Evolutionary conservation across 148 eudicot species (phyloP).

Genomic region (Fagopyrum tataricum): DNA sequence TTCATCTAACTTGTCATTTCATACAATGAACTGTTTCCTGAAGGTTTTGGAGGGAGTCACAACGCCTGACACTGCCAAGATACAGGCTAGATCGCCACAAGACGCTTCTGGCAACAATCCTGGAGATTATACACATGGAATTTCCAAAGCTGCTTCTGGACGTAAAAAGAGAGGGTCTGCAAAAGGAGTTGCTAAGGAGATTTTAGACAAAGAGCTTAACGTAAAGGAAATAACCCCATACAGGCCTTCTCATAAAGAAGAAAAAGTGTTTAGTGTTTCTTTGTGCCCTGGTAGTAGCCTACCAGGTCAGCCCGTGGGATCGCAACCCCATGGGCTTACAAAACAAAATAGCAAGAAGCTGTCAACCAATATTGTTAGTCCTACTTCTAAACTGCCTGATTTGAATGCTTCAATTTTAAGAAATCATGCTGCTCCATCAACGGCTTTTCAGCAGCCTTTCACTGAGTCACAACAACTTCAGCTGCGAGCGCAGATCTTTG

Average conservation of each 20-base stretch:
- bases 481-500: constrained; percentile 95
- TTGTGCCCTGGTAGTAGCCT: constrained; percentile 28
- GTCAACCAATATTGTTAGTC: constrained; percentile 22
- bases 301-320: constrained; percentile 32
- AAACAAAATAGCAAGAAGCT: constrained; percentile 30
- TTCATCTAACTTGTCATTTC: not conserved
- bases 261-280: constrained; percentile 18
- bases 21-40: not conserved
- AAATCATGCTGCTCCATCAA: constrained; percentile 33
- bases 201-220: constrained; percentile 39
- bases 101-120: constrained; percentile 33
- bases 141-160: constrained; percentile 43
- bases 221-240: constrained; percentile 31
- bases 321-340: constrained; percentile 23
- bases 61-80: not conserved
- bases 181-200: constrained; percentile 45
- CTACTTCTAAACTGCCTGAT: constrained; percentile 52
- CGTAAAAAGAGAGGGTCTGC: constrained; percentile 61
- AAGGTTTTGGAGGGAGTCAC: constrained; percentile 15
- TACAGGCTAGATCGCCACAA: constrained; percentile 9
- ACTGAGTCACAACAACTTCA: constrained; percentile 91
- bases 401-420: constrained; percentile 35
- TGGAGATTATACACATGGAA: constrained; percentile 30
- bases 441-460: constrained; percentile 62
- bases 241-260: constrained; percentile 26